Evolutionary conservation across 1,139 yeast genomes (phyloP), one percentile per base, ranked within the genome.

Genomic region (Tardiomyces digboiensis): DNA sequence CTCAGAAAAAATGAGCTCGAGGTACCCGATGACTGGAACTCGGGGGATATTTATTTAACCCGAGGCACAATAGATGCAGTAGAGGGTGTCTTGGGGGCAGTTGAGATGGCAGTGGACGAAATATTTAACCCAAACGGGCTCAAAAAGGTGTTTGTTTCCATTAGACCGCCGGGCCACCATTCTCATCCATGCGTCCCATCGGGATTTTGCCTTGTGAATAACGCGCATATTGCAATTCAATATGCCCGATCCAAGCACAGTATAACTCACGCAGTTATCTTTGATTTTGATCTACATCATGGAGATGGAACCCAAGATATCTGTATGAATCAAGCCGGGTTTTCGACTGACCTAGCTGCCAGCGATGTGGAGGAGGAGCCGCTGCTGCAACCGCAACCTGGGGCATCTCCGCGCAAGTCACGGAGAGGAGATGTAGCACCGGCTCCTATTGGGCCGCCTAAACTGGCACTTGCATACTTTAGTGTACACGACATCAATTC

Each of bases 251-350:
- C 70, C 43, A 63, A 68, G 13, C 75, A 82, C 55, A 79, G 72
- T 2, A 78, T 86, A 2, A 80, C 91, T 0, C 95, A 86, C 62
- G 88, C 88, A 16, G 91, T 83, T 1, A 82, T 86, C 21, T 66
- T 86, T 33, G 95, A 86, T 60, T 82, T 86, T 50, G 95, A 86
- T 61, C 69, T 86, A 42, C 95, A 86, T 58, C 95, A 86, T 57
- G 95, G 95, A n/a, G 95, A 86, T 61, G 95, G 95, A 4, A 76
- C 86, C 5, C 95, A 86, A 57, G 95, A 85, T 61, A 82, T 86
- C 21, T 80, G 93, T 53, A 85, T 91, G 89, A 82, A 80, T 54
- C 69, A 84, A 52, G 84, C 86, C 0, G 85, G 86, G 0, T 73
- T 77, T 52, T 78, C 75, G 26, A 36, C 43, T 38, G 48, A 46